Base-by-base conservation (phyloP, 2,329 filamentous ascomycete genomes). In the Hypoxylon sp. region DNA sequence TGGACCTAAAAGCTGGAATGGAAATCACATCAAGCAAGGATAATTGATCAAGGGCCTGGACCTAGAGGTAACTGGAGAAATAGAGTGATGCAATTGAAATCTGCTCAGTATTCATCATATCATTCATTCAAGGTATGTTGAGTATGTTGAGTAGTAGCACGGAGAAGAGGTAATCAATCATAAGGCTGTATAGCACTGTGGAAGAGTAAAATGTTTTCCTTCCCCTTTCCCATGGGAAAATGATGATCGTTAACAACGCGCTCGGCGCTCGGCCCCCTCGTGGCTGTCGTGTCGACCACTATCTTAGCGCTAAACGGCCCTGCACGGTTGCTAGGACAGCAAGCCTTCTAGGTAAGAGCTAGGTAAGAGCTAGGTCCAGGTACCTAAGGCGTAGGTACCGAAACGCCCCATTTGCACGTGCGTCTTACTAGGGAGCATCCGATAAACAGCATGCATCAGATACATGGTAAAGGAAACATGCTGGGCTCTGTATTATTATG, bases 251-350 rank as follows among this genome's bases (percentile, higher is more conserved):
- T 19, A 39, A 17, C 58, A 28, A 59, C 54, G 30, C 61, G 61
- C 64, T 62, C 64, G 57, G 57, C 44, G 57, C 61, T 46, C 54
- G n/a, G n/a, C n/a, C n/a, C n/a, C n/a, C n/a, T n/a, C n/a, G n/a
- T n/a, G n/a, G n/a, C n/a, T n/a, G n/a, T 39, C 20, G 51, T 50
- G 56, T 46, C 49, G 46, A 22, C 53, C 39, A 22, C 34, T 47
- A 51, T 62, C 48, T 53, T 61, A 61, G 60, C 60, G 59, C 47
- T 58, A 48, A 50, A 55, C 32, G 19, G 56, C 52, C 51, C 46
- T 50, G 54, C 43, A 43, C 26, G 53, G 64, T 67, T 67, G 61
- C 64, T 59, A 62, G 57, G 64, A 56, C 61, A 64, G 43, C 55
- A 51, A 51, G 30, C 26, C 41, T 20, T 22, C 7, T n/a, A 10